Base-by-base conservation (phyloP, 305 asterid genomes). In the Rubia peregrina region DNA sequence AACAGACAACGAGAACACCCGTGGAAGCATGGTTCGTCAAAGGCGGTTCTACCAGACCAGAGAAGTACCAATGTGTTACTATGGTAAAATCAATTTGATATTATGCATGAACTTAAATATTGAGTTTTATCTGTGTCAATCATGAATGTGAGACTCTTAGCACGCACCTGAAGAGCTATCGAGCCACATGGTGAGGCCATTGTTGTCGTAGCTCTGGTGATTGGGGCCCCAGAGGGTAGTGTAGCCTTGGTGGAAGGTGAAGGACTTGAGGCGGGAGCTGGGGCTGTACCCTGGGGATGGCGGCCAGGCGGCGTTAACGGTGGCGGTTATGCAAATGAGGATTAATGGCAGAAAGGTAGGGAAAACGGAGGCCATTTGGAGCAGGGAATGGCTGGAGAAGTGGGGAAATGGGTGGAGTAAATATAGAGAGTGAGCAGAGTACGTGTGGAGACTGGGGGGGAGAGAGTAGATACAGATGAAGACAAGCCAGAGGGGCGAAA, bases 241-340 rank as follows among this genome's bases (percentile, higher is more conserved):
- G 44, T 82, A 93, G 0, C 95, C 97, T 24, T 81, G 78, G 41
- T 86, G 79, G 78, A 93, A 93, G 82, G 78, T 79, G 87, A 87
- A 74, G 77, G 92, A 74, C 59, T 85, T 80, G 75, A 88, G 86
- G 55, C 80, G 80, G 71, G 87, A 72, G 75, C 97, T 92, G 60
- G 98, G 98, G 77, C 85, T 86, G 78, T 77, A 87, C 17, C 97
- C 98, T 5, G 98, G 98, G 14, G 87, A 73, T 19, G 97, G 96
- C 13, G 96, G 97, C 97, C 94, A 74, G 43, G 68, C 90, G 6
- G 88, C 97, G 85, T 82, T 80, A 0, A 63, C 48, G 5, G 43
- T 2, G 4, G 17, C 22, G 13, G 74, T 0, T 9, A 76, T n/a
- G 44, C 71, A 9, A 69, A 77, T n/a, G 76, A 75, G 10, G 16